Evolutionary conservation across 192 early-diverging fungal species (phyloP).

Genomic region (Gonapodya prolifera): DNA sequence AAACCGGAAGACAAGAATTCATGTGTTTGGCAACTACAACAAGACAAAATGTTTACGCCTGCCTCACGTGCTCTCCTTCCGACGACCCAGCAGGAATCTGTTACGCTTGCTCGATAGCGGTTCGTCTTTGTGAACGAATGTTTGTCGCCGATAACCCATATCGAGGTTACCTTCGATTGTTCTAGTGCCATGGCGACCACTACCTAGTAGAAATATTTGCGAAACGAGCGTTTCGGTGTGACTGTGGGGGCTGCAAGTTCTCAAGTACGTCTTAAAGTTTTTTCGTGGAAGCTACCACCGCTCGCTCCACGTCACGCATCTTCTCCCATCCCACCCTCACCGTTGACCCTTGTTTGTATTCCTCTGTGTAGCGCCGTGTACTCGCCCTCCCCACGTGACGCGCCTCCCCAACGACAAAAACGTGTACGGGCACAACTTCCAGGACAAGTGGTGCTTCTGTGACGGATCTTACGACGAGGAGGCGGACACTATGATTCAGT

Average conservation of each 20-base stretch:
- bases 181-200: not conserved
- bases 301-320: not conserved
- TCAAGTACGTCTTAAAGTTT: too few species aligned
- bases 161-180: not conserved
- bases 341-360: too few species aligned
- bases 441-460: not conserved
- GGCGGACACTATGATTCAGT: not conserved
- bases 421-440: not conserved
- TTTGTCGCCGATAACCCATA: too few species aligned
- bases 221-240: not conserved
- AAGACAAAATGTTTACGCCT: slow-evolving; percentile 1
- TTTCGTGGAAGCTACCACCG: not conserved
- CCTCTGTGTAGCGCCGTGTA: not conserved
- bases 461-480: not conserved
- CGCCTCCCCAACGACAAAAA: not conserved
- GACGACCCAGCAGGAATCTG: not conserved
- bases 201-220: not conserved
- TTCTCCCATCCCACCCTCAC: too few species aligned
- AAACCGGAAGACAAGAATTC: not conserved
- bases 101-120: not conserved
- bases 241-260: not conserved
- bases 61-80: not conserved
- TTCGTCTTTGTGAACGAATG: not conserved
- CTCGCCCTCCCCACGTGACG: not conserved
- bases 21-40: not conserved